Conservation (phyloP, 2,329 filamentous ascomycete species). For the Aschersonia sp. region DNA sequence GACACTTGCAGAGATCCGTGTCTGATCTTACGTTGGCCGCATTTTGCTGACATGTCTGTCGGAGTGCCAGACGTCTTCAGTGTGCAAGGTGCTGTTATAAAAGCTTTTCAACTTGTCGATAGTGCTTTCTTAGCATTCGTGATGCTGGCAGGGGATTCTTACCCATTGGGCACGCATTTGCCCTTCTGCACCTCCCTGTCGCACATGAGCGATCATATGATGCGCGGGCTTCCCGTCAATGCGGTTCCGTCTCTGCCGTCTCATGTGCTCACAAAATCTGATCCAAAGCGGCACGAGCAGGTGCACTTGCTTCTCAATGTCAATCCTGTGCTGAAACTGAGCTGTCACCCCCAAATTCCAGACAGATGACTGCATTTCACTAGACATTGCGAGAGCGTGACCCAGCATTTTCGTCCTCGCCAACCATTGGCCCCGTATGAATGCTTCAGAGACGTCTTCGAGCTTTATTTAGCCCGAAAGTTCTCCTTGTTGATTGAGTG, state of each 20-base stretch:
- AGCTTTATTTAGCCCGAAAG: background rate
- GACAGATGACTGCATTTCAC: background rate
- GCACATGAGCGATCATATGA: background rate
- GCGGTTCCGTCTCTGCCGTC: background rate
- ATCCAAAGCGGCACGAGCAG: background rate
- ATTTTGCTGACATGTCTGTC: background rate
- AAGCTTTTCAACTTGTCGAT: too few relatives aligned
- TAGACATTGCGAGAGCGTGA: background rate
- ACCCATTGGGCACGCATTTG: background rate
- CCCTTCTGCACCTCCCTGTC: background rate
- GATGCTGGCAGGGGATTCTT: background rate
- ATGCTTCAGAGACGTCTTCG: background rate
- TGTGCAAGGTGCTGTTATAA: background rate
- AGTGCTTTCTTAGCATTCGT: too few relatives aligned
- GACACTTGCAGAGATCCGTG: background rate
- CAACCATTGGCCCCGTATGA: background rate
- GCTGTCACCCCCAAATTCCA: background rate
- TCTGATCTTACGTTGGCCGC: background rate
- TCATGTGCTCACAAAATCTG: background rate
- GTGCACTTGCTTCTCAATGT: background rate
- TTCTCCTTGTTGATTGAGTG: background rate
- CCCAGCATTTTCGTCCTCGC: background rate
- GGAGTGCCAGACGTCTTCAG: background rate
- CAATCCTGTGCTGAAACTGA: background rate
- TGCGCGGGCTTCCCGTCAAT: background rate